Evolutionary conservation across 495 filamentous ascomycete genomes (phyloP), one percentile per base, ranked within the genome.

Genomic region (Xanthoparmelia taractica): DNA sequence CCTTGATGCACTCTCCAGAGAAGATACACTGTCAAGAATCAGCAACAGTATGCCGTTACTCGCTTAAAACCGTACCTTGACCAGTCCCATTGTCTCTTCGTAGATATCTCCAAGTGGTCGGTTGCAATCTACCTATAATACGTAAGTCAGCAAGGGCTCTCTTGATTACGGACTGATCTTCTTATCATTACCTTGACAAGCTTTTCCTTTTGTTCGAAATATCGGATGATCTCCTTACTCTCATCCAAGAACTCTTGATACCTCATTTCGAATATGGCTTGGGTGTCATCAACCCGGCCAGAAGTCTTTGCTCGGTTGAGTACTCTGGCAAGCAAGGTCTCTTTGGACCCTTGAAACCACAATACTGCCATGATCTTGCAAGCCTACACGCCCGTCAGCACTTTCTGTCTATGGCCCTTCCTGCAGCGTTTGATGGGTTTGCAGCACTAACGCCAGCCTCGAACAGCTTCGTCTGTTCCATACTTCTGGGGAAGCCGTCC

Each of bases 401-500:
- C 17, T 33, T 2, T 20, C 40, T 29, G 8, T 18, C 1, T 7
- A 33, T 33, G 18, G 37, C 23, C 10, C 2, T n/a, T 11, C 31
- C 37, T 23, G 33, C 15, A 38, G 23, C 8, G 10, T 2, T 8
- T 17, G 18, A 33, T 33, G 20, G 23, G 1, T 12, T 23, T 7
- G 38, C 8, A 50, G 4, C 7, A 43, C 66, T 38, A 54, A 77
- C 76, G 57, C 65, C 47, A 6, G 55, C 56, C 56, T 74, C 71
- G 25, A 78, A 77, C 20, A 41, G 66, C 7, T 43, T 29, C 13
- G 66, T 63, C 43, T 73, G 73, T 25, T 73, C 74, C 23, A 71
- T 61, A 58, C 69, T 69, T 7, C 76, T 66, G 2, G 75, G 75
- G 29, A 78, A 77, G 31, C 74, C 75, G 64, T 78, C 75, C 40